phyloP scores from a whole-genome alignment of 1,139 yeast genomes.

The Yamadazyma sp. region DNA sequence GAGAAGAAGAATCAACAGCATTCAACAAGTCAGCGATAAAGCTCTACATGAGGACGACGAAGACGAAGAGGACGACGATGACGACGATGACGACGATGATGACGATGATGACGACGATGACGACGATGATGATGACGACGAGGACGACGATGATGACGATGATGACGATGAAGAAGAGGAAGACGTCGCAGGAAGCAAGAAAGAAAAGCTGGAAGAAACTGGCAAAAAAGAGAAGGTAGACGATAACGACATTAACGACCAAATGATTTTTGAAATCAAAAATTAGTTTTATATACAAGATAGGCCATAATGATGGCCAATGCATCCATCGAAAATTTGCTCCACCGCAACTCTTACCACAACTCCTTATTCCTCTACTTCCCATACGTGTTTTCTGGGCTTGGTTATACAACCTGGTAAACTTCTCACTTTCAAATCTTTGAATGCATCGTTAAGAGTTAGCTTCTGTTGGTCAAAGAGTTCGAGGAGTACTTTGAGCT shows the following conservation, averaged over 20 bases:
- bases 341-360: too few species aligned
- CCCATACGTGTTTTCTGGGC: neutral
- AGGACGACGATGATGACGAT: slow-evolving; percentile 26
- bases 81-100: slow-evolving; percentile 38
- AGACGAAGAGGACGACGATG: slow-evolving; percentile 35
- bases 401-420: neutral
- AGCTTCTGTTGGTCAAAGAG: slow-evolving; percentile 11
- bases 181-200: slow-evolving; percentile 20
- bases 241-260: slow-evolving; percentile 23
- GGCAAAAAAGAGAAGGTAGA: too few species aligned
- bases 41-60: slow-evolving; percentile 34
- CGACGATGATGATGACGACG: slow-evolving; percentile 29
- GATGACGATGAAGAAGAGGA: slow-evolving; percentile 23
- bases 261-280: slow-evolving; percentile 38
- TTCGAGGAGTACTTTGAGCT: slow-evolving; percentile 9
- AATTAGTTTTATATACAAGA: slow-evolving; percentile 5
- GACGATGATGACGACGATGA: slow-evolving; percentile 36
- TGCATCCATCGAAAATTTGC: neutral
- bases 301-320: neutral
- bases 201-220: too few species aligned
- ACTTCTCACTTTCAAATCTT: neutral
- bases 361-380: neutral
- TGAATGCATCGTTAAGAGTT: slow-evolving; percentile 10
- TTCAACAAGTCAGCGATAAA: slow-evolving; percentile 29
- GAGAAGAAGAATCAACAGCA: slow-evolving; percentile 49